Percentiles rank a stretch among this genome's conserved stretches.
These are phyloP conservation scores for Colletotrichum abscissum DNA, from an alignment of 2,329 filamentous ascomycete genomes.

Conservation along the genomic window DNA sequence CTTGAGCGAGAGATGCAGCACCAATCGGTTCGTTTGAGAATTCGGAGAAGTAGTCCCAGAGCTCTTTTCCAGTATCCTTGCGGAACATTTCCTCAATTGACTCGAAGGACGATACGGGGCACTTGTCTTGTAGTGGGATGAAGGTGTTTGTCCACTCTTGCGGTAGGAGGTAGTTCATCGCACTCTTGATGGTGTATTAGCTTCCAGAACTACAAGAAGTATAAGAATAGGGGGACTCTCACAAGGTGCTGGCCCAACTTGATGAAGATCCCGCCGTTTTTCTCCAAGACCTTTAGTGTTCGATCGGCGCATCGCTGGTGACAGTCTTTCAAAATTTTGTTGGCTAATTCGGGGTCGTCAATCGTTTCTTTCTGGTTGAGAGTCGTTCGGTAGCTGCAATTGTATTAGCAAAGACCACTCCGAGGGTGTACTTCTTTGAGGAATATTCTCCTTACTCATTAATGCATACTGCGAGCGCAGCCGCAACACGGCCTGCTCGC, in stretches of 20 bases:
- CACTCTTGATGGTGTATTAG: constrained; percentile 68
- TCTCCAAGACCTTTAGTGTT: constrained; percentile 88
- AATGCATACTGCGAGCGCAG: constrained; percentile 82
- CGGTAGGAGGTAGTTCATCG: constrained; percentile 94
- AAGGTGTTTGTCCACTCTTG: constrained; percentile 96
- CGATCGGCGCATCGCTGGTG: constrained; percentile 93
- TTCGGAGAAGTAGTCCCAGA: constrained; percentile 87
- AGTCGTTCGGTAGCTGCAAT: constrained; percentile 83
- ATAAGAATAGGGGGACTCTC: constrained; percentile 38
- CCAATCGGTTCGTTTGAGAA: constrained; percentile 87
- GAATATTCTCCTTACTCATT: constrained; percentile 74
- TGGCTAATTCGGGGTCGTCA: constrained; percentile 72
- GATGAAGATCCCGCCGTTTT: constrained; percentile 98
- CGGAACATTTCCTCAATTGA: constrained; percentile 90
- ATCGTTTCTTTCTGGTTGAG: constrained; percentile 75
- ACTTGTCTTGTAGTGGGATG: constrained; percentile 94
- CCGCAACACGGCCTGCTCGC: constrained; percentile 82
- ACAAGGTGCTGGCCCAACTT: constrained; percentile 95
- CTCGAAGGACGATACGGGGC: constrained; percentile 89
- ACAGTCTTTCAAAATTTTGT: constrained; percentile 80
- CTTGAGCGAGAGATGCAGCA: constrained; percentile 93
- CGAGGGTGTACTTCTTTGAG: too few relatives aligned
- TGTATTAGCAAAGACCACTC: constrained; percentile 41
- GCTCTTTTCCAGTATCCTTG: constrained; percentile 80
- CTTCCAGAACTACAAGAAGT: not conserved